Percentiles rank a stretch among this genome's conserved stretches.
These are phyloP conservation scores for Nitzschia inconspicua DNA, from an alignment of 108 stramenopile genomes.

Conservation along the genomic window DNA sequence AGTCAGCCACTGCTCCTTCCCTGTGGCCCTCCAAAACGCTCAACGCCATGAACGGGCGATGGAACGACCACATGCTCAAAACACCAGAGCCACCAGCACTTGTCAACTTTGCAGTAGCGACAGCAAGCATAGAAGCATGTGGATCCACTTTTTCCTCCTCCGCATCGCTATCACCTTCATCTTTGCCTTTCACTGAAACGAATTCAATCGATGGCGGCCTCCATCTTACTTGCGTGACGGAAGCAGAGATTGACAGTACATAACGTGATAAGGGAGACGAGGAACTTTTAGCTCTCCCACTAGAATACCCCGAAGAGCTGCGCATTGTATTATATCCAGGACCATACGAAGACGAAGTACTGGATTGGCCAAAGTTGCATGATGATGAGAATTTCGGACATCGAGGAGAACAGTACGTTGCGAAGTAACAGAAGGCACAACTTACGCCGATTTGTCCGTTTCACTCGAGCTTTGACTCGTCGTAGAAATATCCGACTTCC, in stretches of 20 bases:
- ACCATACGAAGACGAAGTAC: no score
- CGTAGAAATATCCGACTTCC: slow-evolving; percentile 4
- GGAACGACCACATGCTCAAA: slow-evolving; percentile 64
- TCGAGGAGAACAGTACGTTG: no score
- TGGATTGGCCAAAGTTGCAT: no score
- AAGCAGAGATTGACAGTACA: slow-evolving; percentile 51
- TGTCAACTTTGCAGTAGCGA: slow-evolving; percentile 74
- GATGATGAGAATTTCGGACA: no score
- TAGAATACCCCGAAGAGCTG: no score
- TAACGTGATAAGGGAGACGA: slow-evolving; percentile 19
- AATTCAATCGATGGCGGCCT: slow-evolving; percentile 45
- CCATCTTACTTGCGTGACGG: slow-evolving; percentile 75
- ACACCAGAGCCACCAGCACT: slow-evolving; percentile 71
- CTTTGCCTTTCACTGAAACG: not conserved
- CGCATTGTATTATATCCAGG: no score
- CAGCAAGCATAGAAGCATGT: slow-evolving; percentile 79
- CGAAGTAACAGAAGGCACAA: no score
- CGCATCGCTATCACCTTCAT: not conserved
- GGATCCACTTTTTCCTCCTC: slow-evolving; percentile 26
- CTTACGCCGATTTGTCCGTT: slow-evolving; percentile 33
- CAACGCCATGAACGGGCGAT: slow-evolving; percentile 73
- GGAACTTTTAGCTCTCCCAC: slow-evolving; percentile 1
- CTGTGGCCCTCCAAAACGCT: slow-evolving; percentile 73
- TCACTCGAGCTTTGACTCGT: slow-evolving; percentile 1
- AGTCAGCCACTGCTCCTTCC: slow-evolving; percentile 73